A percentile compares a stretch with the other conserved stretches of the same genome.
Evolutionary conservation across 2,329 filamentous ascomycete genomes (phyloP).

Genomic region (Exophiala spinifera): DNA sequence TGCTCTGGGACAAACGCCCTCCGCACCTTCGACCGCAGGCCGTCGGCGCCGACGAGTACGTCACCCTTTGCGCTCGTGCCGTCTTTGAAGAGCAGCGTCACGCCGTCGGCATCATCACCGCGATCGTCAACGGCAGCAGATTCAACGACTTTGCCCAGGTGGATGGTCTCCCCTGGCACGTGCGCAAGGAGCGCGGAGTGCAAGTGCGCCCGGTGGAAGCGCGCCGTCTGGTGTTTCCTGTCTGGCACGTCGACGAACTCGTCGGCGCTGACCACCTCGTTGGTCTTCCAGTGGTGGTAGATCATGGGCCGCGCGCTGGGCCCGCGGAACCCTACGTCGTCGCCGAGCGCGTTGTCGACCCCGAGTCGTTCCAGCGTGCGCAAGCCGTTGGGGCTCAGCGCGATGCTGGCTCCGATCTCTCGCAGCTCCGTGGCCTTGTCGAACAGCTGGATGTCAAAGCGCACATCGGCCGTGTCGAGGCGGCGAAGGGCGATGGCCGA

Average conservation of each 20-base stretch:
- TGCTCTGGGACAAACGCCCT: slow-evolving; percentile 45
- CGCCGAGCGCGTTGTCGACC: slow-evolving; percentile 43
- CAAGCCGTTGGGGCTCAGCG: slow-evolving; percentile 53
- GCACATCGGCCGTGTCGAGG: slow-evolving; percentile 38
- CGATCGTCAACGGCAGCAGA: slow-evolving; percentile 34
- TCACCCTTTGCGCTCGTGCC: slow-evolving; percentile 45
- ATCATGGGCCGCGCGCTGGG: slow-evolving; percentile 47
- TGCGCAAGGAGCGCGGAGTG: slow-evolving; percentile 49
- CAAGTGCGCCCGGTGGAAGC: slow-evolving; percentile 50
- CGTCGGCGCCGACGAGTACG: slow-evolving; percentile 53
- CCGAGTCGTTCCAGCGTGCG: slow-evolving; percentile 52
- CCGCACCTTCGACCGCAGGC: slow-evolving; percentile 46
- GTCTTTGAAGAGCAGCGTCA: slow-evolving; percentile 48
- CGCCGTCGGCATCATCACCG: slow-evolving; percentile 25
- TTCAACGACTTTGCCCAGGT: slow-evolving; percentile 49
- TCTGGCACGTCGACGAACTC: slow-evolving; percentile 40
- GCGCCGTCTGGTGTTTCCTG: slow-evolving; percentile 41
- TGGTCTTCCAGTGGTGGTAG: slow-evolving; percentile 42
- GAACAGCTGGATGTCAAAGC: slow-evolving; percentile 45
- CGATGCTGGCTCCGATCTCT: slow-evolving; percentile 50
- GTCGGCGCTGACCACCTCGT: slow-evolving; percentile 41
- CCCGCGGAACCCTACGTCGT: slow-evolving; percentile 41
- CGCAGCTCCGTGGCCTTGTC: slow-evolving; percentile 48
- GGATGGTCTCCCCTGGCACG: slow-evolving; percentile 42
- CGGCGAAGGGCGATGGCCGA: slow-evolving; percentile 47